These are phyloP conservation scores for Hemileccinum rubropunctum DNA, from an alignment of 768 basidiomycete genomes.

Conservation along the genomic window DNA sequence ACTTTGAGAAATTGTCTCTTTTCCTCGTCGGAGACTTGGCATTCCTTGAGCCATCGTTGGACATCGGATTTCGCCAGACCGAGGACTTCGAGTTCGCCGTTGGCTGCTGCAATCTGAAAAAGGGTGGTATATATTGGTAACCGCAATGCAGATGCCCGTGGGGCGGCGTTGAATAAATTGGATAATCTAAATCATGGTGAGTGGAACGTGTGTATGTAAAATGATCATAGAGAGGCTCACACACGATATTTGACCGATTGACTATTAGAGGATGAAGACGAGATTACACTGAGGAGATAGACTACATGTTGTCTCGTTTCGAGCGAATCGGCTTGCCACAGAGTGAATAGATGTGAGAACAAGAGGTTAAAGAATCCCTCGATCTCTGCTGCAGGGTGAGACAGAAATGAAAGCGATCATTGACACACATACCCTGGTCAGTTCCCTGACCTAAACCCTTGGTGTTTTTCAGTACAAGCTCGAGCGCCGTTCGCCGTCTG, in stretches of 20 bases:
- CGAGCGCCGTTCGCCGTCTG: conserved; percentile 53
- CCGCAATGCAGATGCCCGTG: conserved; percentile 63
- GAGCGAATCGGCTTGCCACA: conserved; percentile 53
- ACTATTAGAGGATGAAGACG: conserved; percentile 51
- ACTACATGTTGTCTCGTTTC: conserved; percentile 53
- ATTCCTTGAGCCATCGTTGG: conserved; percentile 77
- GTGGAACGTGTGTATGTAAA: neutral
- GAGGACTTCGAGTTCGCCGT: conserved; percentile 62
- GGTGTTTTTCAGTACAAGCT: conserved; percentile 57
- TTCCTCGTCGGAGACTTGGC: conserved; percentile 61
- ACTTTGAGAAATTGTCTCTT: conserved; percentile 65
- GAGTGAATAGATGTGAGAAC: conserved; percentile 65
- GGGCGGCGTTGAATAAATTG: conserved; percentile 77
- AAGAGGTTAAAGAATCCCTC: conserved; percentile 89
- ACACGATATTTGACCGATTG: conserved; percentile 71
- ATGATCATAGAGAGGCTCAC: conserved; percentile 35
- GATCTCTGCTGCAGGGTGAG: conserved; percentile 48
- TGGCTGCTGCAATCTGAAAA: conserved; percentile 53
- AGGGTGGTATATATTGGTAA: conserved; percentile 60
- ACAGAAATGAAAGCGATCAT: neutral
- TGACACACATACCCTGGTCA: conserved; percentile 59
- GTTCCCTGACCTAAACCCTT: conserved; percentile 72
- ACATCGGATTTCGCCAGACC: conserved; percentile 58
- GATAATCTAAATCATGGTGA: conserved; percentile 51
- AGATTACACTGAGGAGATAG: conserved; percentile 52